These are phyloP conservation scores for Cercospora brassicicola DNA, from an alignment of 2,329 filamentous ascomycete genomes.

Conservation along the genomic window DNA sequence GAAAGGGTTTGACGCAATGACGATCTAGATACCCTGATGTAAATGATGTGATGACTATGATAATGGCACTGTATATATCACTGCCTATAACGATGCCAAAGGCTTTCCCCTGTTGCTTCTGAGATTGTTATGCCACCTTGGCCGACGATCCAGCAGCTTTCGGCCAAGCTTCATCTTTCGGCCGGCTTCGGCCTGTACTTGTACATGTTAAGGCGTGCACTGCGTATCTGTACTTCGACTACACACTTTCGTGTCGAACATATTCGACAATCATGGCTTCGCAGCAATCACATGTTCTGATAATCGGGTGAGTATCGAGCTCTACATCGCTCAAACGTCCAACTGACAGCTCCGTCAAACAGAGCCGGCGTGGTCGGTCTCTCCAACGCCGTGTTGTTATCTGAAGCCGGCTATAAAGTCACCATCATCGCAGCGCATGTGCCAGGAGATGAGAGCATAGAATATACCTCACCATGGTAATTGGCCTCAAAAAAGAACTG, in stretches of 20 bases:
- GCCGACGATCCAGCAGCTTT: constrained; percentile 2
- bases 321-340: neutral
- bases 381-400: constrained; percentile 47
- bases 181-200: constrained; percentile 6
- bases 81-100: neutral
- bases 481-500: neutral
- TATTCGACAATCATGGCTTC: constrained; percentile 11
- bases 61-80: constrained; percentile 8
- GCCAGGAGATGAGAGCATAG: constrained; percentile 45
- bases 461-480: constrained; percentile 49
- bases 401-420: constrained; percentile 44
- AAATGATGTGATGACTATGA: constrained; percentile 9
- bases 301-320: constrained; percentile 24
- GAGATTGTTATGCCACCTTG: neutral
- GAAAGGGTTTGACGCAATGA: constrained; percentile 4
- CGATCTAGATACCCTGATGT: constrained; percentile 13
- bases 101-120: neutral
- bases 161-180: constrained; percentile 11
- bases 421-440: constrained; percentile 48
- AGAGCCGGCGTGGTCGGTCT: constrained; percentile 52
- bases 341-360: constrained; percentile 8
- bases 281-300: constrained; percentile 19
- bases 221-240: neutral
- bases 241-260: neutral
- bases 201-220: neutral